phyloP scores from a whole-genome alignment of 2,329 filamentous ascomycete genomes.

The Dothistroma septosporum region DNA sequence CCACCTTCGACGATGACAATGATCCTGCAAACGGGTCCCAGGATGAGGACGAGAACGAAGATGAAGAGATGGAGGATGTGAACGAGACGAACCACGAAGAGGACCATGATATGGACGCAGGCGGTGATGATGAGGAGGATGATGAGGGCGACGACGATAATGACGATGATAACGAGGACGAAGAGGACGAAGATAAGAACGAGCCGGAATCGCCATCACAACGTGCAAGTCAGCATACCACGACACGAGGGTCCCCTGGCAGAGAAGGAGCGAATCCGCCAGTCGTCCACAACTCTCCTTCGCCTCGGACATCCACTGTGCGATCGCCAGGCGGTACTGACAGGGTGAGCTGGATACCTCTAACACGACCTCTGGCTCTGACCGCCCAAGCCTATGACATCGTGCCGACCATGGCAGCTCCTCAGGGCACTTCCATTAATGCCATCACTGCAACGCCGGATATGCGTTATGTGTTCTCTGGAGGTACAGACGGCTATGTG shows the following conservation, averaged over 20 bases:
- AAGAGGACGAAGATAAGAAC: slow-evolving; percentile 37
- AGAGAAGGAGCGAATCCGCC: slow-evolving; percentile 39
- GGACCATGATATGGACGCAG: slow-evolving; percentile 34
- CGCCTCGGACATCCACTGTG: slow-evolving; percentile 35
- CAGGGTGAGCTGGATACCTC: slow-evolving; percentile 29
- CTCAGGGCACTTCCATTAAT: slow-evolving; percentile 93
- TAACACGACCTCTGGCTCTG: slow-evolving; percentile 71
- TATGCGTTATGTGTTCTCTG: slow-evolving; percentile 90
- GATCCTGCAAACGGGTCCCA: slow-evolving; percentile 34
- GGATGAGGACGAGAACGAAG: slow-evolving; percentile 45
- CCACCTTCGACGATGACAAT: slow-evolving; percentile 46
- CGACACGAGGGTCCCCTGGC: slow-evolving; percentile 12
- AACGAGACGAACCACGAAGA: slow-evolving; percentile 39
- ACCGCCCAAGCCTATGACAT: slow-evolving; percentile 85
- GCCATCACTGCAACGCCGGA: slow-evolving; percentile 87
- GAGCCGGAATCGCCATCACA: slow-evolving; percentile 46
- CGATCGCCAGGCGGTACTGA: slow-evolving; percentile 31
- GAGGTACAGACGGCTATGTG: slow-evolving; percentile 91
- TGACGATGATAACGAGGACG: slow-evolving; percentile 34
- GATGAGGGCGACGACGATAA: slow-evolving; percentile 41
- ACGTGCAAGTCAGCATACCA: slow-evolving; percentile 27
- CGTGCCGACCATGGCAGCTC: slow-evolving; percentile 92
- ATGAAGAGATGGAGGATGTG: slow-evolving; percentile 44
- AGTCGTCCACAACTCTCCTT: slow-evolving; percentile 47
- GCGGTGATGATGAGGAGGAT: slow-evolving; percentile 38